Conservation (phyloP, 306 rosid species). For the Quercus wislizeni region DNA sequence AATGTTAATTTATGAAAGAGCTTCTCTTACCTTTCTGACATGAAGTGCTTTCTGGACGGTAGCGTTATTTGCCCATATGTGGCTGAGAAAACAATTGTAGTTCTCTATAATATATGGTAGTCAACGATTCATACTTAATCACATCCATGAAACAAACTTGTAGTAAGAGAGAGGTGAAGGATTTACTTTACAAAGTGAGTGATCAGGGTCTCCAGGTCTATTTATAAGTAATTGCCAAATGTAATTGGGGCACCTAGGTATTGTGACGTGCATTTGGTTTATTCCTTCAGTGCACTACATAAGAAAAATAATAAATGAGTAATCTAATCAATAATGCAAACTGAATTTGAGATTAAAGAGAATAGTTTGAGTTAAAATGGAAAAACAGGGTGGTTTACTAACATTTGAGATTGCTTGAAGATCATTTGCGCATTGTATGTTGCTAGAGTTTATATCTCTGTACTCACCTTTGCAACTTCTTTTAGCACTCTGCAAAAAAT, state of each 20-base stretch:
- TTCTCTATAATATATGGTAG: conserved; percentile 8
- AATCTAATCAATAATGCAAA: not conserved
- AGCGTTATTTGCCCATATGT: conserved; percentile 31
- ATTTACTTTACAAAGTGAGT: conserved; percentile 7
- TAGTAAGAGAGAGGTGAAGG: not conserved
- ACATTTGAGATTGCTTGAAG: conserved; percentile 28
- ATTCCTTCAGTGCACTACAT: conserved; percentile 15
- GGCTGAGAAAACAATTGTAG: conserved; percentile 6
- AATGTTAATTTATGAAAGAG: not conserved
- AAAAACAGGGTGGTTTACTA: not conserved
- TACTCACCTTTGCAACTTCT: conserved; percentile 31
- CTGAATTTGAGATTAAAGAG: not conserved
- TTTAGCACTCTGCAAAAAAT: conserved; percentile 13
- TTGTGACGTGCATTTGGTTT: not conserved
- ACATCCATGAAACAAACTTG: not conserved
- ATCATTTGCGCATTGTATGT: conserved; percentile 20
- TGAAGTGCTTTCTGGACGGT: conserved; percentile 22
- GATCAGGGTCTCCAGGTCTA: not conserved
- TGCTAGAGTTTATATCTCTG: not conserved
- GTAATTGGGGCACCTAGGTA: not conserved
- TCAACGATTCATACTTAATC: not conserved
- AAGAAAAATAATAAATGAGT: not conserved
- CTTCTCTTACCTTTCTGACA: conserved; percentile 9
- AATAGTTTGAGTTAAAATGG: not conserved
- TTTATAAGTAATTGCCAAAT: not conserved